Conservation (phyloP, 129 eudicot genomes). For the Lactuca sativa region DNA sequence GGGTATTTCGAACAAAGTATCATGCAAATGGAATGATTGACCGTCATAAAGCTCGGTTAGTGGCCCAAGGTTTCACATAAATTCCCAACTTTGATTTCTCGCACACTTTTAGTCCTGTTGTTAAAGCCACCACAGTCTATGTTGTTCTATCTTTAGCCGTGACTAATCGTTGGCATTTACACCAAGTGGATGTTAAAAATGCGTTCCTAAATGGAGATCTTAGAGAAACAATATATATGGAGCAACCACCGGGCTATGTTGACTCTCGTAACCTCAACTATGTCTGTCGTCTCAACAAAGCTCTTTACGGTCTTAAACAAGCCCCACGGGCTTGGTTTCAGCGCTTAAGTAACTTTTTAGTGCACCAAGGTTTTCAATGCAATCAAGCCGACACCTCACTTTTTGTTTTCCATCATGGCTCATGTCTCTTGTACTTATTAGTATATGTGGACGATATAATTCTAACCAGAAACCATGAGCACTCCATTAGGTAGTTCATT, state of each 20-base stretch:
- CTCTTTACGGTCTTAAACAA: neutral
- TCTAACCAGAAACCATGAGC: neutral
- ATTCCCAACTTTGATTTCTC: neutral
- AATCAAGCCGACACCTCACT: conserved; percentile 4
- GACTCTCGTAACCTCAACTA: neutral
- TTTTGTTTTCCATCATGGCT: neutral
- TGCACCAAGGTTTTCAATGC: neutral
- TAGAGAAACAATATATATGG: too few species aligned
- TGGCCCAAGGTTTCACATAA: neutral
- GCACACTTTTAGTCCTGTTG: neutral
- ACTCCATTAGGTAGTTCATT: neutral
- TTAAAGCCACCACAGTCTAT: neutral
- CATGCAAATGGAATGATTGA: neutral
- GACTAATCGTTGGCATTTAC: neutral
- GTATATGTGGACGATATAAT: neutral
- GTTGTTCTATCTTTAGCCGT: neutral
- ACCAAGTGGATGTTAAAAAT: neutral
- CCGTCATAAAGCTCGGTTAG: neutral
- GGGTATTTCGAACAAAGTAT: conserved; percentile 7
- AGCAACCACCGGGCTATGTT: neutral
- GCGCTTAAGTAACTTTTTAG: neutral
- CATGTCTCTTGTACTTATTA: neutral
- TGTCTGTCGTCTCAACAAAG: neutral
- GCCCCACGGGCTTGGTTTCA: neutral
- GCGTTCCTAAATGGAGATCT: too few species aligned